A percentile compares a stretch with the other conserved stretches of the same genome.
phyloP scores from a whole-genome alignment of 2,329 filamentous ascomycete species.

The Calonectria ilicicola region DNA sequence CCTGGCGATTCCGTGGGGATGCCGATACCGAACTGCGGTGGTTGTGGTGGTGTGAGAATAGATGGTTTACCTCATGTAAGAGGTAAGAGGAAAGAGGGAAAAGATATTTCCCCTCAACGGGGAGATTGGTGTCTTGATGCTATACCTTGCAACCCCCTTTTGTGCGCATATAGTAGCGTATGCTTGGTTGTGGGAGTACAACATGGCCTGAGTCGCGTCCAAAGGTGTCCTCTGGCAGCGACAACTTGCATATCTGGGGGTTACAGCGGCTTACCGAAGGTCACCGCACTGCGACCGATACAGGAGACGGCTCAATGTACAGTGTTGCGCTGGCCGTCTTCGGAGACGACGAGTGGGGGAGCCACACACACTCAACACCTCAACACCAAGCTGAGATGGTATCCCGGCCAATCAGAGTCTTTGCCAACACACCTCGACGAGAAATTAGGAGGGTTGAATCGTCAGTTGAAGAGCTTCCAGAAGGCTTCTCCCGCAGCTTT shows the following conservation, averaged over 20 bases:
- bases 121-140: slow-evolving; percentile 4
- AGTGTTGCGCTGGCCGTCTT: background rate
- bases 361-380: slow-evolving; percentile 4
- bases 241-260: background rate
- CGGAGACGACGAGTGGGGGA: slow-evolving; percentile 13
- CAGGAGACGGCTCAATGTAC: background rate
- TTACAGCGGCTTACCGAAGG: slow-evolving; percentile 7
- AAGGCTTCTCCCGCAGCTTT: slow-evolving; percentile 40
- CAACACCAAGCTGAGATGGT: slow-evolving; percentile 1
- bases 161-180: slow-evolving; percentile 3
- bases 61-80: slow-evolving; percentile 1
- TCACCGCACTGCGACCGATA: slow-evolving; percentile 5
- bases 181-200: background rate
- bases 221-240: background rate
- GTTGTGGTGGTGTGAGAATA: background rate
- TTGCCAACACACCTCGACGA: background rate
- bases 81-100: background rate
- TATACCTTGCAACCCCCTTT: slow-evolving; percentile 2
- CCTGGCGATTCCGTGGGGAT: background rate
- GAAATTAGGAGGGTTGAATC: slow-evolving; percentile 4
- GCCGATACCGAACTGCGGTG: background rate
- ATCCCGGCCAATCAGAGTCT: slow-evolving; percentile 8
- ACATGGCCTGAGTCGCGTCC: background rate
- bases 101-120: background rate
- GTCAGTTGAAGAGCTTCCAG: slow-evolving; percentile 32